Evolutionary conservation across 169 alveolate genomes (phyloP), one percentile per base, ranked within the genome.

Genomic region (Eimeria brunetti): DNA sequence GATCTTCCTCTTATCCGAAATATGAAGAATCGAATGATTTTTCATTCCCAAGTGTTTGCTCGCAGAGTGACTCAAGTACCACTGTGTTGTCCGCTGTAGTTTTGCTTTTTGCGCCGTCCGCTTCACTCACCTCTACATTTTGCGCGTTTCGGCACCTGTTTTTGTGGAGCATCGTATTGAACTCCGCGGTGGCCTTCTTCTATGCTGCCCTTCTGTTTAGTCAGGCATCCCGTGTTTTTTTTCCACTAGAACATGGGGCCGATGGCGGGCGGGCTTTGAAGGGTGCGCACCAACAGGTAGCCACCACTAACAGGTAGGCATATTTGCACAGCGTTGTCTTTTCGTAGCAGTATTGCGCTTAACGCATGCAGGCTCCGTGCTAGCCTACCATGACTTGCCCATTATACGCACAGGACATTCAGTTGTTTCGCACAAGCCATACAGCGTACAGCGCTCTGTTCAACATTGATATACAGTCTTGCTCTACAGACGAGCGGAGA

Each of bases 221-320:
- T 33, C 93, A 46, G 33, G 93, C 93, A 20, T 71, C 83, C 44
- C 93, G 93, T 30, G 30, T 86, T 62, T 86, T 62, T 84, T 41
- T 64, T 33, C 93, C 83, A 24, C 33, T 64, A 51, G 33, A 36
- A 12, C 51, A 38, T 0, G 11, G 88, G 46, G 27, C 27, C 12
- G 18, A 46, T 78, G 51, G 9, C 62, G 27, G 49, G 67, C 67
- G 46, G 64, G 46, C 46, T 44, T n/a, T 78, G 67, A n/a, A n/a
- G 46, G 49, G 64, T 46, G 69, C 46, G 67, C 88, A 49, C 36
- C 14, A 20, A 20, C 51, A 73, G 83, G 53, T 73, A 20, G 30
- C 83, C 83, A 73, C 83, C 46, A 41, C 46, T 41, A 41, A 9
- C 2, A 27, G n/a, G 20, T 60, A 60, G 69, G 27, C 9, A 22